Conservation (phyloP, 2,329 filamentous ascomycete species). For the Colletotrichum trifolii region DNA sequence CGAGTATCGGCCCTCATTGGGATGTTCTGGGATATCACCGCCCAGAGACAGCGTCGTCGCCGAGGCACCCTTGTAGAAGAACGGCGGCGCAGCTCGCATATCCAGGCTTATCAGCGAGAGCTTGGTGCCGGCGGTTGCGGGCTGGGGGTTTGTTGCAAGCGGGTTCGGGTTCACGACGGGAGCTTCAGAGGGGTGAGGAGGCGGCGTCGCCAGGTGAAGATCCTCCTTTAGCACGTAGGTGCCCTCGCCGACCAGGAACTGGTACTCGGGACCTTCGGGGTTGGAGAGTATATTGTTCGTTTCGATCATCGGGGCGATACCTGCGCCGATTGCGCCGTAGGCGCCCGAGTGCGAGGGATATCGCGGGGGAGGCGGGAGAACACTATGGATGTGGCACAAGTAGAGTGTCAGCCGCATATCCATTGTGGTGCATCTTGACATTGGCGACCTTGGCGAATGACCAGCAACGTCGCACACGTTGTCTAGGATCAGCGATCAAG, state of each 20-base stretch:
- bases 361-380: slow-evolving; percentile 86
- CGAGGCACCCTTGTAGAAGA: slow-evolving; percentile 65
- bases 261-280: slow-evolving; percentile 84
- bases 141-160: slow-evolving; percentile 83
- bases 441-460: neutral
- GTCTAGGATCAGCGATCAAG: neutral
- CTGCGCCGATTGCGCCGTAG: slow-evolving; percentile 76
- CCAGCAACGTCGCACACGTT: neutral
- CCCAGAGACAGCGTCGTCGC: slow-evolving; percentile 60
- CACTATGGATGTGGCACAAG: slow-evolving; percentile 60
- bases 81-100: slow-evolving; percentile 64
- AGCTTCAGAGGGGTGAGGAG: slow-evolving; percentile 93
- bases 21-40: slow-evolving; percentile 70
- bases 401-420: slow-evolving; percentile 12
- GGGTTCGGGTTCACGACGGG: slow-evolving; percentile 90
- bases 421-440: neutral
- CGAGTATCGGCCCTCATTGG: slow-evolving; percentile 69
- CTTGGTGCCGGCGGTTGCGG: slow-evolving; percentile 87
- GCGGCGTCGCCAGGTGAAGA: slow-evolving; percentile 90
- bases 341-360: slow-evolving; percentile 81
- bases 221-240: slow-evolving; percentile 93
- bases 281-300: slow-evolving; percentile 90
- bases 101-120: slow-evolving; percentile 81
- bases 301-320: slow-evolving; percentile 83
- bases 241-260: slow-evolving; percentile 95